These are phyloP conservation scores for Anisodus acutangulus DNA, from an alignment of 257 asterid genomes.

Conservation along the genomic window DNA sequence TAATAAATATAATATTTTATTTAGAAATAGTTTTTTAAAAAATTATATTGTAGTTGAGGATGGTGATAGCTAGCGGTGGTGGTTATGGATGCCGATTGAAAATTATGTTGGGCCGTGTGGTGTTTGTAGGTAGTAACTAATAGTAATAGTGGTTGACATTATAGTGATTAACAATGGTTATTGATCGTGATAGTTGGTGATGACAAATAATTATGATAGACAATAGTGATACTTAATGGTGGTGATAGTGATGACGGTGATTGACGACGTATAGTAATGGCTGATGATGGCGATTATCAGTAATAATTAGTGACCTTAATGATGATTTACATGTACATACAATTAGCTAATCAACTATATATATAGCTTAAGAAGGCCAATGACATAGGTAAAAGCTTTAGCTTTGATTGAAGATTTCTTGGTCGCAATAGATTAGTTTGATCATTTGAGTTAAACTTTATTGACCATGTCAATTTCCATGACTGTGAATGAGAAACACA, in stretches of 20 bases:
- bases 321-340: no score
- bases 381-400: not conserved
- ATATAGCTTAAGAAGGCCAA: not conserved
- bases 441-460: not conserved
- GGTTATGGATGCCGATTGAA: no score
- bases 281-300: fast-evolving
- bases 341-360: no score
- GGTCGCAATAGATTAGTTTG: not conserved
- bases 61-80: no score
- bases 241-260: not conserved
- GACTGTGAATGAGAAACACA: no score
- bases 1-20: no score
- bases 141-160: not conserved
- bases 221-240: no score
- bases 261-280: not conserved
- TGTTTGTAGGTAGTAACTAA: not conserved
- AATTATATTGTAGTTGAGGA: not conserved
- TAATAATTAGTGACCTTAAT: not conserved
- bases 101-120: no score
- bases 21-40: not conserved
- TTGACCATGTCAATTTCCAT: not conserved
- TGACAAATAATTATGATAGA: not conserved
- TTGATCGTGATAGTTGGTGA: not conserved
- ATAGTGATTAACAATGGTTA: not conserved
- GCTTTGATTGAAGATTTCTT: not conserved